Conservation (phyloP, 768 basidiomycete genomes). For the Termitomyces sp. region DNA sequence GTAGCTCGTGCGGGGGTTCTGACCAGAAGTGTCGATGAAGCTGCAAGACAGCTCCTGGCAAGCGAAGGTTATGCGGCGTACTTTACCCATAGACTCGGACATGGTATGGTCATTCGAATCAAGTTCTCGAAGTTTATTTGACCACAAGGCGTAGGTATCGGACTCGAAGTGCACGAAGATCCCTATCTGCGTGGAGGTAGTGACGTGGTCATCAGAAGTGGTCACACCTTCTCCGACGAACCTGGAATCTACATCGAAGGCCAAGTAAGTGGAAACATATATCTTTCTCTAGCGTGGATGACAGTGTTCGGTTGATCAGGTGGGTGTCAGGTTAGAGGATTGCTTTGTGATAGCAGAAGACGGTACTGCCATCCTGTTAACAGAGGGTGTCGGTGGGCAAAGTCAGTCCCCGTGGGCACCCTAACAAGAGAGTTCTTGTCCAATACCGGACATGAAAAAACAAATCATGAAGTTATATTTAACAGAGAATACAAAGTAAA, state of each 20-base stretch:
- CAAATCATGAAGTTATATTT: not conserved
- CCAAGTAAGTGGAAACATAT: conserved; percentile 34
- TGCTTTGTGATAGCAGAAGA: conserved; percentile 62
- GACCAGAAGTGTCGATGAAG: conserved; percentile 54
- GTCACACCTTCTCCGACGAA: conserved; percentile 80
- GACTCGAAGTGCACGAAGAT: conserved; percentile 76
- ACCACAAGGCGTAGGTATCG: conserved; percentile 56
- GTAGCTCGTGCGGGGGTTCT: conserved; percentile 41
- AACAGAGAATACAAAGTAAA: conserved; percentile 8
- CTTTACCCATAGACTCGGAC: conserved; percentile 81
- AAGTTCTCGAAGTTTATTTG: conserved; percentile 7
- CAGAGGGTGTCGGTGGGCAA: conserved; percentile 57
- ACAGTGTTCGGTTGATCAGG: conserved; percentile 27
- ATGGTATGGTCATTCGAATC: conserved; percentile 40
- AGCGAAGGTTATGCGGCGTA: conserved; percentile 41
- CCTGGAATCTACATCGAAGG: conserved; percentile 74
- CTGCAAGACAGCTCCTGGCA: conserved; percentile 50
- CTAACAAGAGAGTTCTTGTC: conserved; percentile 10
- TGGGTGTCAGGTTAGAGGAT: conserved; percentile 81
- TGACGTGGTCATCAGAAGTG: conserved; percentile 46
- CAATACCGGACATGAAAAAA: not conserved
- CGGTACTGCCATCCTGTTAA: conserved; percentile 57
- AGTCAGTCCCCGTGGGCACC: conserved; percentile 40
- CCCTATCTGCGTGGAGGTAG: conserved; percentile 78
- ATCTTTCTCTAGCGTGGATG: not conserved